These are phyloP conservation scores for Petasospora fabianii DNA, from an alignment of 1,139 yeast genomes.

Conservation along the genomic window DNA sequence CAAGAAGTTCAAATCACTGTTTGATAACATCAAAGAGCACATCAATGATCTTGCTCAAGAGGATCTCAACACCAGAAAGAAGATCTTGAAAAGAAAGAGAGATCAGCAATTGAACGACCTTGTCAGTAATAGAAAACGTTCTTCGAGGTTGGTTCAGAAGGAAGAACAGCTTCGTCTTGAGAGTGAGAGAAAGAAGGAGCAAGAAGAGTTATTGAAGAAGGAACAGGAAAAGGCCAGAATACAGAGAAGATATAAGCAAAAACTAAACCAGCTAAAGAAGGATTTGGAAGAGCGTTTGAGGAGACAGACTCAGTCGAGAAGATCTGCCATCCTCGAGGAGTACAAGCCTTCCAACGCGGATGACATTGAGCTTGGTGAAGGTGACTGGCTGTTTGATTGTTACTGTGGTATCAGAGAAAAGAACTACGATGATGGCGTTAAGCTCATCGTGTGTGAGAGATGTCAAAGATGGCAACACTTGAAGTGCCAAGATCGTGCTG, in stretches of 20 bases:
- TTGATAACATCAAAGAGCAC: conserved; percentile 21
- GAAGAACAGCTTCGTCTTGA: conserved; percentile 42
- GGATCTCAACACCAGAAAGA: conserved; percentile 41
- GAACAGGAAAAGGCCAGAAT: conserved; percentile 23
- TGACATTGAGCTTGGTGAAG: conserved; percentile 22
- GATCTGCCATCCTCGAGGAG: conserved; percentile 14
- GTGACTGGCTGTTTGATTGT: conserved; percentile 39
- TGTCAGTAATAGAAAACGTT: conserved; percentile 47
- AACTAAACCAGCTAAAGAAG: conserved; percentile 20
- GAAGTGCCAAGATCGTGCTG: conserved; percentile 31
- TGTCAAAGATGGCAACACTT: conserved; percentile 42
- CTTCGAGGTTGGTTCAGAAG: conserved; percentile 47
- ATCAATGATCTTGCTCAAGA: conserved; percentile 26
- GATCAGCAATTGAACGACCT: conserved; percentile 47
- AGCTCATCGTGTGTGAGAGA: conserved; percentile 35
- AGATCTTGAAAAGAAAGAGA: conserved; percentile 40
- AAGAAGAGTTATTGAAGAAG: conserved; percentile 24
- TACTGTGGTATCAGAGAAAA: conserved; percentile 37
- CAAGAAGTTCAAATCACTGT: conserved; percentile 23
- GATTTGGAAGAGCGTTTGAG: conserved; percentile 25
- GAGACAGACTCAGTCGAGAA: conserved; percentile 20
- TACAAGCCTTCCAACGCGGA: conserved; percentile 12
- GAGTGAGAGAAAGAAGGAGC: conserved; percentile 20
- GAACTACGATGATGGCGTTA: conserved; percentile 38
- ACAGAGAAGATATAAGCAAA: conserved; percentile 24